Percentiles rank a stretch among this genome's conserved stretches.
These are phyloP conservation scores for Trichoderma arundinaceum DNA, from an alignment of 2,329 filamentous ascomycete genomes.

Conservation along the genomic window DNA sequence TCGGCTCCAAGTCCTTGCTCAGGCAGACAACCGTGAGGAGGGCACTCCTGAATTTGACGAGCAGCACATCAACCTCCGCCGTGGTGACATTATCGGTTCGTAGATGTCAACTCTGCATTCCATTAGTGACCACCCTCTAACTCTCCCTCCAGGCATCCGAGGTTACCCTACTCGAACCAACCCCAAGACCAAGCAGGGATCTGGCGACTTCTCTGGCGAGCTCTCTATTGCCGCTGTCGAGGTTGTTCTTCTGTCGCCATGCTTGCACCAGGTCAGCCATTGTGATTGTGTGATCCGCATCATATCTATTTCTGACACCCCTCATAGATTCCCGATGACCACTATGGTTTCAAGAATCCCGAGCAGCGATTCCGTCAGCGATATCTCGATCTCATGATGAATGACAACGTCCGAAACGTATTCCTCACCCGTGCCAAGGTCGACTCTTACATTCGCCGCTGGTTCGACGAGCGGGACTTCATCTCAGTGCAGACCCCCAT, in stretches of 20 bases:
- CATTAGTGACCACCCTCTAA: background rate
- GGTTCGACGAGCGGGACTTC: constrained; percentile 87
- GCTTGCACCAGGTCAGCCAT: constrained; percentile 68
- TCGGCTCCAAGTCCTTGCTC: constrained; percentile 90
- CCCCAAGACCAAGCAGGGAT: constrained; percentile 85
- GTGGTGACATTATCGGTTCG: constrained; percentile 87
- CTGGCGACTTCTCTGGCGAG: constrained; percentile 72
- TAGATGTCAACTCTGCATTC: constrained; percentile 36
- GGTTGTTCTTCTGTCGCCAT: constrained; percentile 84
- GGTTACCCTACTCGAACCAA: constrained; percentile 65
- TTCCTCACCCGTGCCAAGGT: constrained; percentile 88
- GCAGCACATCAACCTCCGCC: constrained; percentile 86
- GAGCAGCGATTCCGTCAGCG: constrained; percentile 92
- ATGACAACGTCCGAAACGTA: constrained; percentile 81
- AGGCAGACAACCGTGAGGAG: constrained; percentile 76
- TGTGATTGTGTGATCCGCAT: background rate
- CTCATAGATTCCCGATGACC: constrained; percentile 70
- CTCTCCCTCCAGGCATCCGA: constrained; percentile 37
- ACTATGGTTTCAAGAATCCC: constrained; percentile 94
- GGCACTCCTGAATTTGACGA: constrained; percentile 73
- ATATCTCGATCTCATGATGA: constrained; percentile 97
- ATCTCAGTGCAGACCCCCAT: constrained; percentile 96
- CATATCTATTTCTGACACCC: constrained; percentile 1
- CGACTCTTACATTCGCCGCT: constrained; percentile 84
- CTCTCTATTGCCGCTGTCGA: constrained; percentile 91